Conservation (phyloP, 2,329 filamentous ascomycete genomes). For the Didymella pomorum region DNA sequence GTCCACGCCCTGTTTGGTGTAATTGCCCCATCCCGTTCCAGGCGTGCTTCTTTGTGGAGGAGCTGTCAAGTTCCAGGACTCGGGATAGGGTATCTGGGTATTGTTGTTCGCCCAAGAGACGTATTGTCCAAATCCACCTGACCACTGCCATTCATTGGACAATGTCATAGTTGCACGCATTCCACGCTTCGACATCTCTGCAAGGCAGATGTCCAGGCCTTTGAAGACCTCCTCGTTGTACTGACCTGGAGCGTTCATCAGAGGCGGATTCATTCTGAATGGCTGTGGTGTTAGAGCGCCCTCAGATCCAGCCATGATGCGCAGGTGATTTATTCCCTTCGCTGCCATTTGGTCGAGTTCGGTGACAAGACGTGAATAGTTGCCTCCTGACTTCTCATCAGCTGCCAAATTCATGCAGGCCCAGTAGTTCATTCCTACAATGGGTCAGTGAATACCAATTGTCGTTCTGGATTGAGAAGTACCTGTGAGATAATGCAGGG, state of each 20-base stretch:
- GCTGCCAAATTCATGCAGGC: slow-evolving; percentile 53
- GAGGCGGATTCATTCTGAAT: slow-evolving; percentile 51
- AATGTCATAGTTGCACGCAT: slow-evolving; percentile 54
- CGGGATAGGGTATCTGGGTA: slow-evolving; percentile 47
- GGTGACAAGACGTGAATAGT: slow-evolving; percentile 48
- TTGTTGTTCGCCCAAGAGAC: slow-evolving; percentile 51
- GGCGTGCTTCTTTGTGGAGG: slow-evolving; percentile 45
- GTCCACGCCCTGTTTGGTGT: slow-evolving; percentile 46
- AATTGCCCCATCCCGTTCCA: slow-evolving; percentile 52
- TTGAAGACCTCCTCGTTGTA: slow-evolving; percentile 52
- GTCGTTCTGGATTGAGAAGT: slow-evolving; percentile 33
- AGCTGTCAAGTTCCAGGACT: slow-evolving; percentile 51
- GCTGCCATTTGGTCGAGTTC: slow-evolving; percentile 53
- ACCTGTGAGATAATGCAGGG: slow-evolving; percentile 49
- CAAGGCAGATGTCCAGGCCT: slow-evolving; percentile 50
- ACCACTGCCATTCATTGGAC: slow-evolving; percentile 53
- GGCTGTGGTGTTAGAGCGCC: slow-evolving; percentile 51
- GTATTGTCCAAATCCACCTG: slow-evolving; percentile 51
- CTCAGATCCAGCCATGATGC: slow-evolving; percentile 53
- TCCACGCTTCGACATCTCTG: slow-evolving; percentile 51
- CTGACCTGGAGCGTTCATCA: slow-evolving; percentile 48
- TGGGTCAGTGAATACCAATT: slow-evolving; percentile 4
- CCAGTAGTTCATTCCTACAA: slow-evolving; percentile 52
- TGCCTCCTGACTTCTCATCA: slow-evolving; percentile 45
- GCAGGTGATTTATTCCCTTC: slow-evolving; percentile 52